Evolutionary conservation across 129 eudicot species (phyloP).

Genomic region (Pittosporum tobira): DNA sequence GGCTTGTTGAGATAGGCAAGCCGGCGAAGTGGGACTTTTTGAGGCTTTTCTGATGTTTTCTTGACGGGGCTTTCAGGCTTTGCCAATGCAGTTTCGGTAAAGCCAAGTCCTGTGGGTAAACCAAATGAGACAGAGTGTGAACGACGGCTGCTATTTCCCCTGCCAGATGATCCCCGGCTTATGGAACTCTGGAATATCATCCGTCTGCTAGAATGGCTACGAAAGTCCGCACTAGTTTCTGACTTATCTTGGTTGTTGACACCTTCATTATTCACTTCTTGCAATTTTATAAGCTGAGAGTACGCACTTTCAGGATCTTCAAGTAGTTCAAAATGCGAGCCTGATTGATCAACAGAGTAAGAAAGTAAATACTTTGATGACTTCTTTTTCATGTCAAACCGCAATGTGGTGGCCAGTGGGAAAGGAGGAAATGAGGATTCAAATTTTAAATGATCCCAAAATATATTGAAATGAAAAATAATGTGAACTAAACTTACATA

Average conservation of each 20-base stretch:
- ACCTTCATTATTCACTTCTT: constrained; percentile 33
- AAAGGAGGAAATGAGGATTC: not conserved
- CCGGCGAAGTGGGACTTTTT: constrained; percentile 52
- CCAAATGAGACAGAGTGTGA: constrained; percentile 41
- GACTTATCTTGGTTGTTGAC: constrained; percentile 25
- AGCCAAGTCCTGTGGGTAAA: constrained; percentile 33
- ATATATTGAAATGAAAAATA: no score
- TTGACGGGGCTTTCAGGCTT: constrained; percentile 13
- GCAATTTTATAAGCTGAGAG: constrained; percentile 59
- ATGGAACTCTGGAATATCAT: constrained; percentile 33
- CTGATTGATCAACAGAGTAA: constrained; percentile 19
- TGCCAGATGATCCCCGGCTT: constrained; percentile 44
- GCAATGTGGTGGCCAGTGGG: not conserved
- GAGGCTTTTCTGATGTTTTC: constrained; percentile 33
- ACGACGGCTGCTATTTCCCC: constrained; percentile 32
- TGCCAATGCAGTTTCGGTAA: constrained; percentile 12
- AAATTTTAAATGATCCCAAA: not conserved
- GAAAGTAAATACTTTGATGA: not conserved
- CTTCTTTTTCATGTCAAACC: not conserved
- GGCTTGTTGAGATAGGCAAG: constrained; percentile 80
- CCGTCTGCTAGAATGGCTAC: constrained; percentile 31
- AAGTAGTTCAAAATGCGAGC: constrained; percentile 56
- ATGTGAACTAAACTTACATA: no score
- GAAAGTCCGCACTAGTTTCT: constrained; percentile 11
- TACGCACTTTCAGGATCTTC: constrained; percentile 81